These are phyloP conservation scores for Raphanus sativus DNA, from an alignment of 345 rosid genomes.

Conservation along the genomic window DNA sequence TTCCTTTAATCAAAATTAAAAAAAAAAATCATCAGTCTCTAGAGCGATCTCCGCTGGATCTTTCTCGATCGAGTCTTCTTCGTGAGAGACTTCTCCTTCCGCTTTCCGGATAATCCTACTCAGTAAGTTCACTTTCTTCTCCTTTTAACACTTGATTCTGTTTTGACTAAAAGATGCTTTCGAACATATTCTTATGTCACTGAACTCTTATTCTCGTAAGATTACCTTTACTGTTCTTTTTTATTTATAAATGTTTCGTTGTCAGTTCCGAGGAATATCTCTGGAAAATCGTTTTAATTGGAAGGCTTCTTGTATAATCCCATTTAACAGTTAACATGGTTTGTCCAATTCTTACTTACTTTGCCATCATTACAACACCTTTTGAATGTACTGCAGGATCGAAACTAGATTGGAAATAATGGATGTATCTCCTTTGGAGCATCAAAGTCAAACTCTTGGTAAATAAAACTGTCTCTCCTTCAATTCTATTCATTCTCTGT, in stretches of 20 bases:
- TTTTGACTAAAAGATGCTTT: background rate
- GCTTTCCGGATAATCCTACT: background rate
- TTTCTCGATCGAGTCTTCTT: slow-evolving; percentile 9
- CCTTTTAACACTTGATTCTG: slow-evolving; percentile 1
- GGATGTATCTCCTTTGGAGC: slow-evolving; percentile 51
- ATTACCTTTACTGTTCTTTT: no score
- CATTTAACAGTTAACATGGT: no score
- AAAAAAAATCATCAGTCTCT: background rate
- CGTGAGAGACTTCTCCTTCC: slow-evolving; percentile 6
- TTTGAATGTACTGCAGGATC: background rate
- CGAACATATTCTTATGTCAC: no score
- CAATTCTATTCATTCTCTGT: no score
- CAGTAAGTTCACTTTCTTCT: background rate
- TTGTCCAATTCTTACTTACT: no score
- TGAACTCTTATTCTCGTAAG: no score
- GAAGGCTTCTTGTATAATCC: background rate
- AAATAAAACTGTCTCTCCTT: background rate
- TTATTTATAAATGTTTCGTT: no score
- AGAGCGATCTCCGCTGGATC: background rate
- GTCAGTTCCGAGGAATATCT: background rate
- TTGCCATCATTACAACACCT: no score
- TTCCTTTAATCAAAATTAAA: background rate
- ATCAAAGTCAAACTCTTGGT: slow-evolving; percentile 50
- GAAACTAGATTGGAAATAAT: slow-evolving; percentile 15
- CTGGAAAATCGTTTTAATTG: background rate